These are phyloP conservation scores for Eremochloa ophiuroides DNA, from an alignment of 176 grass and related monocot genomes.

Conservation along the genomic window DNA sequence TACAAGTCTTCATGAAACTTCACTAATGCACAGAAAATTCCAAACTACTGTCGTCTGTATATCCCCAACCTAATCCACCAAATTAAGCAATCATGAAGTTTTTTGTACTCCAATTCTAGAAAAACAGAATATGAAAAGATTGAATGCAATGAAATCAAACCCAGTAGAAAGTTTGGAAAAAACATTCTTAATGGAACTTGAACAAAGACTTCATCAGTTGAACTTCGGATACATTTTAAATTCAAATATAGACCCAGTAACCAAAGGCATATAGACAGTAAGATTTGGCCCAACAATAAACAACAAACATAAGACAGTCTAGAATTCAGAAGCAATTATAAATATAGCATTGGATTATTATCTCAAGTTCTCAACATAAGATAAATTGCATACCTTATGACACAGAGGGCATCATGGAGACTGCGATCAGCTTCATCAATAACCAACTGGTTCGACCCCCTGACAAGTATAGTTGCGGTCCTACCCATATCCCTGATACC, in stretches of 20 bases:
- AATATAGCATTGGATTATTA: background rate
- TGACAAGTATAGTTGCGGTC: conserved; percentile 75
- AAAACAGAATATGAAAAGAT: background rate
- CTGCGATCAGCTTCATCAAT: conserved; percentile 94
- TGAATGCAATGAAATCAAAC: background rate
- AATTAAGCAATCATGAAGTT: background rate
- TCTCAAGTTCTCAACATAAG: background rate
- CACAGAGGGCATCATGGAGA: conserved; percentile 90
- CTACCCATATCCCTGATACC: conserved; percentile 86
- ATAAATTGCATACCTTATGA: conserved; percentile 59
- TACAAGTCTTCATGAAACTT: background rate
- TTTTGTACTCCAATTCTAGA: background rate
- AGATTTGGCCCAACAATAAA: background rate
- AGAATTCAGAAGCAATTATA: background rate
- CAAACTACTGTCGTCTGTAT: background rate
- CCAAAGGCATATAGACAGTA: background rate
- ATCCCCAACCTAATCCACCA: background rate
- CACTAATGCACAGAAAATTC: background rate
- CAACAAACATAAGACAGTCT: background rate
- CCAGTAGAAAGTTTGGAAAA: background rate
- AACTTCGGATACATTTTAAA: background rate
- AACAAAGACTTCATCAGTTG: background rate
- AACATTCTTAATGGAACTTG: background rate
- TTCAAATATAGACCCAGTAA: background rate
- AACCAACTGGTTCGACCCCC: conserved; percentile 83